Percentiles rank a stretch among this genome's conserved stretches.
phyloP scores from a whole-genome alignment of 345 rosid genomes.

The Litchi chinensis region DNA sequence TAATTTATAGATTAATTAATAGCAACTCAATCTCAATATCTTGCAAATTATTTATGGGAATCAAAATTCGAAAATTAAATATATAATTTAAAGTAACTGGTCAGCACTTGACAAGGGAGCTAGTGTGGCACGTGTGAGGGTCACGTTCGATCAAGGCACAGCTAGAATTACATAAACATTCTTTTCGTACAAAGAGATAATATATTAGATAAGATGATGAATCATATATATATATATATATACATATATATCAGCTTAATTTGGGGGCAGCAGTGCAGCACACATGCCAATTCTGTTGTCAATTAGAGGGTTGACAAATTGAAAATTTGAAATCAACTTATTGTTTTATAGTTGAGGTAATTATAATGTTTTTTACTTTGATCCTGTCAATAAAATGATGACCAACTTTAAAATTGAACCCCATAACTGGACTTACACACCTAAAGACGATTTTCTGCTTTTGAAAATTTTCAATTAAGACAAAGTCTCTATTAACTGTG shows the following conservation, averaged over 20 bases:
- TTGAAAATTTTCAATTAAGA: too few relatives aligned
- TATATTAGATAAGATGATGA: too few relatives aligned
- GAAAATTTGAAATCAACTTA: not conserved
- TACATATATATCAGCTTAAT: too few relatives aligned
- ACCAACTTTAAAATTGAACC: too few relatives aligned
- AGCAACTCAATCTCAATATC: slow-evolving; percentile 6
- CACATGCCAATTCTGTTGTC: not conserved
- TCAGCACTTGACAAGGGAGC: slow-evolving; percentile 10
- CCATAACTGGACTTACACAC: too few relatives aligned
- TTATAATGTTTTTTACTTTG: too few relatives aligned
- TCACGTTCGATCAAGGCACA: slow-evolving; percentile 23
- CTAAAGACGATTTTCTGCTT: too few relatives aligned
- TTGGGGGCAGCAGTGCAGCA: too few relatives aligned
- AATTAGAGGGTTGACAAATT: not conserved
- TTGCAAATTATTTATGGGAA: not conserved
- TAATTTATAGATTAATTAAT: not conserved
- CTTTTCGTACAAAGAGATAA: not conserved
- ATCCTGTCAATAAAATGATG: too few relatives aligned
- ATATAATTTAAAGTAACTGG: not conserved
- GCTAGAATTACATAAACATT: not conserved
- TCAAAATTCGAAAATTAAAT: not conserved
- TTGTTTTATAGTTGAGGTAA: not conserved
- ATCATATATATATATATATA: too few relatives aligned
- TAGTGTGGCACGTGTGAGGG: slow-evolving; percentile 27
- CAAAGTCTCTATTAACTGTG: too few relatives aligned